phyloP scores from a whole-genome alignment of 352 stramenopile species.

The Pythium myriotylum region DNA sequence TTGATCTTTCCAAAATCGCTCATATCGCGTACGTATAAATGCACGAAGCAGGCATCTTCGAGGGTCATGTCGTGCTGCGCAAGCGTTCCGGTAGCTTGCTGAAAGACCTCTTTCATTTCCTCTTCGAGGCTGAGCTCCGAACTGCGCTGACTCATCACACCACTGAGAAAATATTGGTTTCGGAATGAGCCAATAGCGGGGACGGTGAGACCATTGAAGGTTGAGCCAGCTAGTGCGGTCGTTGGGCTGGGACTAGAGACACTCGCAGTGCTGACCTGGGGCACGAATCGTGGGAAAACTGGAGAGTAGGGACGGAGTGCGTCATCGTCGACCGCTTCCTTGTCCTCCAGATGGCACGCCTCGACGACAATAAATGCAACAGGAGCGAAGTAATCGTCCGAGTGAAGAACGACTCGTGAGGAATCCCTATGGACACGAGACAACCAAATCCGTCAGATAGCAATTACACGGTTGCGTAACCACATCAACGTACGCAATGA shows the following conservation, averaged over 20 bases:
- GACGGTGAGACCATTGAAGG: not conserved
- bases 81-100: constrained; percentile 40
- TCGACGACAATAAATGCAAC: constrained; percentile 94
- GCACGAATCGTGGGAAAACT: constrained; percentile 4
- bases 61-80: constrained; percentile 53
- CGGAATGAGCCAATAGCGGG: constrained; percentile 44
- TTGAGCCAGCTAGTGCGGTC: constrained; percentile 4
- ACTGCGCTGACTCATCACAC: constrained; percentile 51
- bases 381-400: constrained; percentile 90
- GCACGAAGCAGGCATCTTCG: constrained; percentile 94
- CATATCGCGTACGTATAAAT: constrained; percentile 97
- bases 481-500: constrained; percentile 73
- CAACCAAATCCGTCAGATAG: constrained; percentile 5
- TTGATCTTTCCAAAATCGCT: constrained; percentile 93
- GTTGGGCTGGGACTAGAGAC: not conserved
- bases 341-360: constrained; percentile 89
- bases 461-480: not conserved
- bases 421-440: constrained; percentile 62
- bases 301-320: constrained; percentile 12
- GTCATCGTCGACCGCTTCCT: constrained; percentile 39
- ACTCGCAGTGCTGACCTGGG: not conserved
- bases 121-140: constrained; percentile 50
- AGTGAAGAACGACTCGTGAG: constrained; percentile 92
- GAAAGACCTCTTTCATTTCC: constrained; percentile 65
- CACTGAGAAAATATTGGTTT: constrained; percentile 67